Percentiles rank a stretch among this genome's conserved stretches.
Conservation (phyloP, 2,329 filamentous ascomycete genomes). For the Talaromyces sp. region DNA sequence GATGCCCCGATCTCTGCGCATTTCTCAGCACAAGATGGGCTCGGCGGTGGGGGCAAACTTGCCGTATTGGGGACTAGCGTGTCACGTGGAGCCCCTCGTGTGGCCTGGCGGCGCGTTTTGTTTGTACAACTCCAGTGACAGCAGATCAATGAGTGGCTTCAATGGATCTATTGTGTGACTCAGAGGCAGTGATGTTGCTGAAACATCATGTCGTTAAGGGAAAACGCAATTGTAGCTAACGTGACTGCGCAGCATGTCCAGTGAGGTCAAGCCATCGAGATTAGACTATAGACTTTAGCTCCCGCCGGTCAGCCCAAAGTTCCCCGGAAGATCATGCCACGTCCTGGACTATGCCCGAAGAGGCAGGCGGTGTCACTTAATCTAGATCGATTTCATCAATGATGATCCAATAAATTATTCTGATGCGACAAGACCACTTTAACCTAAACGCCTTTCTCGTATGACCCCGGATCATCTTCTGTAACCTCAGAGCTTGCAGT, state of each 20-base stretch:
- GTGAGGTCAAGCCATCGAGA: neutral
- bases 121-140: conserved; percentile 2
- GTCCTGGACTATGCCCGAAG: neutral
- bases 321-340: conserved; percentile 15
- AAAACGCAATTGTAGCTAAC: neutral
- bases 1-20: conserved; percentile 24
- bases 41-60: conserved; percentile 19
- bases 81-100: conserved; percentile 28
- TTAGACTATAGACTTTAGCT: conserved; percentile 12
- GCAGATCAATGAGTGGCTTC: neutral
- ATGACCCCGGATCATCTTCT: neutral
- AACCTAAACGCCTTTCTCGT: conserved; percentile 1
- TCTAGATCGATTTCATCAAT: neutral
- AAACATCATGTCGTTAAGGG: no score
- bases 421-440: neutral
- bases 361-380: neutral
- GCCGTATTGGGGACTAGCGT: conserved; percentile 23
- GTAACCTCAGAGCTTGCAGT: neutral
- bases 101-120: neutral
- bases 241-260: neutral
- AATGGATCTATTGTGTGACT: neutral
- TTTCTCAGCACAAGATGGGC: conserved; percentile 27
- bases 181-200: no score
- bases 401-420: neutral
- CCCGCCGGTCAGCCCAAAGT: conserved; percentile 13